These are phyloP conservation scores for Candida namnaoensis DNA, from an alignment of 805 yeast species.

Conservation along the genomic window DNA sequence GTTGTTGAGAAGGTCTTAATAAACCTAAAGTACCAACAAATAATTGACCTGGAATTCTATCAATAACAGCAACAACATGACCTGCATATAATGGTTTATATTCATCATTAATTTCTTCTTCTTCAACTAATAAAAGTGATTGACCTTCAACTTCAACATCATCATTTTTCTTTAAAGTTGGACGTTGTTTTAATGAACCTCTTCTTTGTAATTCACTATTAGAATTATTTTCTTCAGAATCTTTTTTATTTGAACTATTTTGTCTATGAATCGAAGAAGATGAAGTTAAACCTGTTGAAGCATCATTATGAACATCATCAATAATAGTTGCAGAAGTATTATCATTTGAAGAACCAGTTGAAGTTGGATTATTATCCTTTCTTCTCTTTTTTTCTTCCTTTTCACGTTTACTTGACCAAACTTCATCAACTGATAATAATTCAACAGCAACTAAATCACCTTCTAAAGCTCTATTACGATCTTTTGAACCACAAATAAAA, in stretches of 20 bases:
- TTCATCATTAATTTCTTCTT: constrained; percentile 90
- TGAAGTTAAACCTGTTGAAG: constrained; percentile 44
- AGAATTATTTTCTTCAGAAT: constrained; percentile 22
- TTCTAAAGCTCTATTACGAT: constrained; percentile 94
- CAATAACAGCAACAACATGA: constrained; percentile 96
- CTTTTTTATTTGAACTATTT: constrained; percentile 13
- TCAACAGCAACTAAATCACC: constrained; percentile 97
- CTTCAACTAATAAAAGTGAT: constrained; percentile 82
- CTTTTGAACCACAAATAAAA: constrained; percentile 96
- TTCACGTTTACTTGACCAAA: constrained; percentile 93
- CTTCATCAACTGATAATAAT: constrained; percentile 90
- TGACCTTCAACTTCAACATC: constrained; percentile 99
- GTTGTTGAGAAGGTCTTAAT: constrained; percentile 91
- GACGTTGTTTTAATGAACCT: constrained; percentile 90
- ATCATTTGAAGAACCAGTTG: constrained; percentile 26
- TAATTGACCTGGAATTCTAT: constrained; percentile 93
- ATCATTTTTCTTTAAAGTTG: constrained; percentile 94
- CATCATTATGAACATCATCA: constrained; percentile 77
- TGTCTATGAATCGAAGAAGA: constrained; percentile 6
- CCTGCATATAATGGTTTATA: constrained; percentile 94
- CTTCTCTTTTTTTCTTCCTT: constrained; percentile 96
- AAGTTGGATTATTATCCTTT: constrained; percentile 42
- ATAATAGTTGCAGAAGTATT: constrained; percentile 45
- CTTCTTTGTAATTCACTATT: constrained; percentile 45
- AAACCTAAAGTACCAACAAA: constrained; percentile 92